These are phyloP conservation scores for Juglanconis sp. DNA, from an alignment of 2,329 filamentous ascomycete species.

Conservation along the genomic window DNA sequence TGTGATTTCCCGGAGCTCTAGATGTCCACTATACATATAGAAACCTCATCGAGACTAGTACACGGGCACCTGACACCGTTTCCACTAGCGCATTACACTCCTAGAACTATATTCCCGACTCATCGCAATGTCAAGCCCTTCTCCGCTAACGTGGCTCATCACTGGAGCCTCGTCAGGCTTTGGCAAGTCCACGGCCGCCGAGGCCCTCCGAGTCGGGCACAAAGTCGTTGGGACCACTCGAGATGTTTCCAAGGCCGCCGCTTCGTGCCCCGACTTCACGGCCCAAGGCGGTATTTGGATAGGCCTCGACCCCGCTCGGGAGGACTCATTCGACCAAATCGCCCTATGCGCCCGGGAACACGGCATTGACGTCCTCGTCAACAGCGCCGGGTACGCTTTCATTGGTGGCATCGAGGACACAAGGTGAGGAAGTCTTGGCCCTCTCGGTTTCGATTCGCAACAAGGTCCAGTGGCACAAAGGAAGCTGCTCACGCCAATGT, in stretches of 20 bases:
- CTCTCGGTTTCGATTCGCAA: no score
- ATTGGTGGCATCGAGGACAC: slow-evolving; percentile 28
- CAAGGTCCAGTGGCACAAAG: not conserved
- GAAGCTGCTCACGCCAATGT: no score
- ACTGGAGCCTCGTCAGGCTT: slow-evolving; percentile 41
- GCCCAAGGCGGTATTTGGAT: slow-evolving; percentile 25
- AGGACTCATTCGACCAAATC: slow-evolving; percentile 14
- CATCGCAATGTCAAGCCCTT: no score
- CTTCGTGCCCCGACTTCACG: slow-evolving; percentile 15
- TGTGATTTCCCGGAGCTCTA: no score
- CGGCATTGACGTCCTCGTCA: slow-evolving; percentile 22
- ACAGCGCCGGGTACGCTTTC: slow-evolving; percentile 27
- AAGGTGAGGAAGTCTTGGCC: slow-evolving; percentile 15
- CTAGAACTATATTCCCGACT: no score
- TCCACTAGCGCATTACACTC: no score
- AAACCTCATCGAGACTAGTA: no score
- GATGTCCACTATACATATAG: no score
- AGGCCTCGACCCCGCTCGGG: slow-evolving; percentile 24
- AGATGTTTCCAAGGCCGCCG: slow-evolving; percentile 22
- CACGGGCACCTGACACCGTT: no score
- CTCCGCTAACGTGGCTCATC: slow-evolving; percentile 26
- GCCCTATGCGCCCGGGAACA: slow-evolving; percentile 16
- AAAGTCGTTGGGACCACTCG: slow-evolving; percentile 41
- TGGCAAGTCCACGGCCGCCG: slow-evolving; percentile 33
- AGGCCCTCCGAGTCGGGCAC: slow-evolving; percentile 35